phyloP scores from a whole-genome alignment of 768 basidiomycete genomes.

The Tylopilus plumbeoviolaceoides region DNA sequence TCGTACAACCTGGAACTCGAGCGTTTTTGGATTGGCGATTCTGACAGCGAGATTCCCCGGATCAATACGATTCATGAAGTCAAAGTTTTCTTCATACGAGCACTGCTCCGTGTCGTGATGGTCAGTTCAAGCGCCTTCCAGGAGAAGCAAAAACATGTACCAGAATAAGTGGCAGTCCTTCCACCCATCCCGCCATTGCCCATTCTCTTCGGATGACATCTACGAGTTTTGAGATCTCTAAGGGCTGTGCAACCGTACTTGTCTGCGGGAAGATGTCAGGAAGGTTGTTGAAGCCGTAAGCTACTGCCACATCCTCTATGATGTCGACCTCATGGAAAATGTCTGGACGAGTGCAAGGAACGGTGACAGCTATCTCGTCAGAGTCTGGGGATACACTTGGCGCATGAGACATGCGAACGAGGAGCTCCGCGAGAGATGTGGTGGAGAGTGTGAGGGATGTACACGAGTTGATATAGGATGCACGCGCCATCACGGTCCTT shows the following conservation, averaged over 20 bases:
- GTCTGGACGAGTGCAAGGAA: conserved; percentile 96
- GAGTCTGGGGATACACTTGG: conserved; percentile 39
- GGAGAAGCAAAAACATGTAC: conserved; percentile 37
- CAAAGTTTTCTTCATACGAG: conserved; percentile 98
- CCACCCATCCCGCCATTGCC: conserved; percentile 94
- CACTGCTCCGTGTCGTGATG: conserved; percentile 50
- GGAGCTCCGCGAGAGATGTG: conserved; percentile 62
- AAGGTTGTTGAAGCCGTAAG: conserved; percentile 96
- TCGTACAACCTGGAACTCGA: conserved; percentile 97
- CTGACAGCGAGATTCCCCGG: conserved; percentile 79
- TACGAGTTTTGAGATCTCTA: conserved; percentile 83
- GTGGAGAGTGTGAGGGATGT: conserved; percentile 76
- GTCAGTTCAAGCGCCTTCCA: conserved; percentile 2
- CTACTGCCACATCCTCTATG: conserved; percentile 97
- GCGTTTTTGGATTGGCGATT: conserved; percentile 95
- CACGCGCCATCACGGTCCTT: conserved; percentile 65
- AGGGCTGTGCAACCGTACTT: conserved; percentile 90
- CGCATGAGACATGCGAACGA: conserved; percentile 81
- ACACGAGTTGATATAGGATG: conserved; percentile 94
- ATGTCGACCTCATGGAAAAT: conserved; percentile 98
- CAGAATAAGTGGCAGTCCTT: conserved; percentile 90
- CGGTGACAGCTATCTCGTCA: conserved; percentile 70
- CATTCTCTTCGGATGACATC: conserved; percentile 89
- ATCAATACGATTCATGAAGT: conserved; percentile 83
- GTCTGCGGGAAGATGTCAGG: conserved; percentile 89